Evolutionary conservation across 148 eudicot species (phyloP).

Genomic region (Rhododendron griersonianum): DNA sequence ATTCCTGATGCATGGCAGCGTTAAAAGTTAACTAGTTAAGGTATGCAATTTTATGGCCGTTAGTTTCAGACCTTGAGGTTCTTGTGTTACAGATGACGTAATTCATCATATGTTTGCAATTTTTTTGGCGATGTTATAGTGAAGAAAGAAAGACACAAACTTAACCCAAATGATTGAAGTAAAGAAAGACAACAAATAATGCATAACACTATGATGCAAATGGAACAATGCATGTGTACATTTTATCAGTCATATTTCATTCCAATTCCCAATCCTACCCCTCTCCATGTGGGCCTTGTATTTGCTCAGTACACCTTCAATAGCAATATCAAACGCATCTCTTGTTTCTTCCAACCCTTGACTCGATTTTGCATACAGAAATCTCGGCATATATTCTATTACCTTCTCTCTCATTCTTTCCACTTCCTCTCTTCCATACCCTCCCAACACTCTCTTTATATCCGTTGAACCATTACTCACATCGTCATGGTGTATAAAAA

Average conservation of each 20-base stretch:
- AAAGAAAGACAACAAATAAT: background rate
- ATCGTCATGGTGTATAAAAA: conserved; percentile 34
- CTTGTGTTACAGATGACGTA: too few relatives aligned
- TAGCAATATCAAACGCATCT: conserved; percentile 25
- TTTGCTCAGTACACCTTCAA: background rate
- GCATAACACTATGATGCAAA: background rate
- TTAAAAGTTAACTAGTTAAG: too few relatives aligned
- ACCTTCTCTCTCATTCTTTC: conserved; percentile 41
- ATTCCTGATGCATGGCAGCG: too few relatives aligned
- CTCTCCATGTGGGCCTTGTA: background rate
- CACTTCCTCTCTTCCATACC: conserved; percentile 27
- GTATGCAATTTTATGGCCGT: too few relatives aligned
- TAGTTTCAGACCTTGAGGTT: too few relatives aligned
- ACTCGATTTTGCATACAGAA: conserved; percentile 25
- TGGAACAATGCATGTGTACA: background rate
- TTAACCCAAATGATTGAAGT: background rate
- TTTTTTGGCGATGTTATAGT: too few relatives aligned
- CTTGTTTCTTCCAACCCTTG: conserved; percentile 16
- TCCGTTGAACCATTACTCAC: conserved; percentile 35
- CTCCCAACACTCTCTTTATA: conserved; percentile 28
- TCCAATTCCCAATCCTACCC: background rate
- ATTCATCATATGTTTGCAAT: too few relatives aligned
- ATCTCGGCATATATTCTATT: conserved; percentile 35
- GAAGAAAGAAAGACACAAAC: too few relatives aligned
- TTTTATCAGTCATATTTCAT: background rate